Conservation (phyloP, 2,329 filamentous ascomycete genomes). For the Diaporthe humulicola region DNA sequence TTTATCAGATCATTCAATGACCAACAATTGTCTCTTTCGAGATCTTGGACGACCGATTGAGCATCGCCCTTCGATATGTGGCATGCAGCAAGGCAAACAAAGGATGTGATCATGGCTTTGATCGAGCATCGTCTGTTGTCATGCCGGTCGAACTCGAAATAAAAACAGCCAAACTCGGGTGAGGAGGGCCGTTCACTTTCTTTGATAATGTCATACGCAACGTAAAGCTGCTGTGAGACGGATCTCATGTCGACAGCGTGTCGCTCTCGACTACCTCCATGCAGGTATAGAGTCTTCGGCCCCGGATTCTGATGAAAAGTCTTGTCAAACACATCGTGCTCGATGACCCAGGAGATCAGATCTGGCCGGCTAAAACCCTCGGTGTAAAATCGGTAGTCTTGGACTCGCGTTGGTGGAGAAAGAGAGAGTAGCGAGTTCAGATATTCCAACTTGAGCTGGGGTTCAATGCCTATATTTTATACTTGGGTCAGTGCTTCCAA, state of each 20-base stretch:
- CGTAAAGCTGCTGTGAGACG: not conserved
- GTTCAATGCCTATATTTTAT: not conserved
- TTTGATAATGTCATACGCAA: not conserved
- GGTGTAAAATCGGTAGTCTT: too few species aligned
- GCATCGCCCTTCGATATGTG: too few species aligned
- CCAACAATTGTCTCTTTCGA: too few species aligned
- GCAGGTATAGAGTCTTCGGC: not conserved
- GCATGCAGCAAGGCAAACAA: not conserved
- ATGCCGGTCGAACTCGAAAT: not conserved
- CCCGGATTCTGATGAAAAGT: not conserved
- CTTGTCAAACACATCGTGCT: not conserved
- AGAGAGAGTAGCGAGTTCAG: constrained; percentile 1
- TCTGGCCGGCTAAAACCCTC: not conserved
- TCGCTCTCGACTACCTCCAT: not conserved
- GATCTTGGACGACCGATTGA: too few species aligned
- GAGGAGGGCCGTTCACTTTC: not conserved
- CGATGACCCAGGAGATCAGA: not conserved
- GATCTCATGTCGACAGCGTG: not conserved
- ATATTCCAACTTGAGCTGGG: not conserved
- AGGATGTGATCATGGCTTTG: constrained; percentile 8
- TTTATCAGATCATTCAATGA: not conserved
- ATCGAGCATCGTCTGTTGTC: not conserved
- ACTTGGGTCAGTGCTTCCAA: not conserved
- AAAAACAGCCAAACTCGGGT: not conserved
- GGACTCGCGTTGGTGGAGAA: not conserved